A percentile compares a stretch with the other conserved stretches of the same genome.
These are phyloP conservation scores for Cryphonectria japonica DNA, from an alignment of 2,329 filamentous ascomycete genomes.

Conservation along the genomic window DNA sequence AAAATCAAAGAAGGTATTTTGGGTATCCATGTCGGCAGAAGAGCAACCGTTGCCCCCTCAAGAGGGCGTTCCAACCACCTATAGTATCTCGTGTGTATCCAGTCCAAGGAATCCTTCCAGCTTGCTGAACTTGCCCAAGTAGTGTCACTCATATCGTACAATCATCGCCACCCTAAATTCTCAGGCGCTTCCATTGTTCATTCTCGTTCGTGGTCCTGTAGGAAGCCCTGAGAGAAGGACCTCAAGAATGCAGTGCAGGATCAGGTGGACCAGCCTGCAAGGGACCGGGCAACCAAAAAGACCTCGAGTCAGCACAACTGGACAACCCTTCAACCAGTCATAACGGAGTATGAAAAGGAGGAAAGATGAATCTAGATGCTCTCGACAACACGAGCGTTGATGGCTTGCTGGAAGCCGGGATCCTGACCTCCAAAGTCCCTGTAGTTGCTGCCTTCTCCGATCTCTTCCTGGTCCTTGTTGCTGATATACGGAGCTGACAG, in stretches of 20 bases:
- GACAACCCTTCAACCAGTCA: conserved; percentile 7
- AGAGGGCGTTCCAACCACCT: neutral
- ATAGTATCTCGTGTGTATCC: conserved; percentile 3
- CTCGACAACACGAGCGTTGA: conserved; percentile 83
- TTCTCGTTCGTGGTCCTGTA: neutral
- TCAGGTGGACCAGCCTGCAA: conserved; percentile 28
- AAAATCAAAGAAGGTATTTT: conserved; percentile 17
- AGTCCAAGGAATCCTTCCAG: neutral
- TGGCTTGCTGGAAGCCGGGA: conserved; percentile 73
- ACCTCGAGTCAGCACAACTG: conserved; percentile 24
- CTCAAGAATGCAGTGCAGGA: neutral
- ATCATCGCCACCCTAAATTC: neutral
- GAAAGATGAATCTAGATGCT: conserved; percentile 66
- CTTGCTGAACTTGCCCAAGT: conserved; percentile 8
- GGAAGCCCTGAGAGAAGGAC: neutral
- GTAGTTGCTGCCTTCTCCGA: conserved; percentile 49
- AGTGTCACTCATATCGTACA: conserved; percentile 20
- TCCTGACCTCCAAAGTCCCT: conserved; percentile 59
- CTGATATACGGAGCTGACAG: conserved; percentile 51
- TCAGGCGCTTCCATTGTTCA: neutral
- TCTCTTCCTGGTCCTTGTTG: conserved; percentile 37
- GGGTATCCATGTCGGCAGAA: conserved; percentile 29
- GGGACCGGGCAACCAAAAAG: conserved; percentile 3
- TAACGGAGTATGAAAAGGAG: conserved; percentile 14
- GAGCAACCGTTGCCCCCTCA: neutral